These are phyloP conservation scores for Penicillium sp. DNA, from an alignment of 2,329 filamentous ascomycete genomes.

Conservation along the genomic window DNA sequence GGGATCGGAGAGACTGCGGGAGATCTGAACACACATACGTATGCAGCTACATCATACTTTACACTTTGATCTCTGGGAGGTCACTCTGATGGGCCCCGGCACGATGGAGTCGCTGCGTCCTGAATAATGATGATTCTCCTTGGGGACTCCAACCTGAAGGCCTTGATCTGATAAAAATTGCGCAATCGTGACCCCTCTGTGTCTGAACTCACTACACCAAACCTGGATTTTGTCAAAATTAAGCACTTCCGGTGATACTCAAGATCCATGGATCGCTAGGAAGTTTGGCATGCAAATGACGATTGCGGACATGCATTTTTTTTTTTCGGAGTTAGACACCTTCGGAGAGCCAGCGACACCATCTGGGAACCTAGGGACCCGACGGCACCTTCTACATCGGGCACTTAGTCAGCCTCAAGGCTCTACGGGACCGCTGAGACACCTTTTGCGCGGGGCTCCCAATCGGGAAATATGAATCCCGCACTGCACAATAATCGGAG, in stretches of 20 bases:
- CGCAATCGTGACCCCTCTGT: neutral
- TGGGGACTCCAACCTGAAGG: neutral
- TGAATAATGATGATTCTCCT: neutral
- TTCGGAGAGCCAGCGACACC: neutral
- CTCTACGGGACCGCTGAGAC: conserved; percentile 13
- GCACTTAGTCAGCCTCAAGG: neutral
- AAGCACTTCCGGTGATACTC: neutral
- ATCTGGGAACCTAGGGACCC: neutral
- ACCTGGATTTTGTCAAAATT: neutral
- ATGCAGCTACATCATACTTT: neutral
- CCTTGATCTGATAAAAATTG: neutral
- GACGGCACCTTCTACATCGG: neutral
- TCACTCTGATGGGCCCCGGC: neutral
- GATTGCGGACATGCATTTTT: neutral
- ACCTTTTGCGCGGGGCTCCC: conserved; percentile 23
- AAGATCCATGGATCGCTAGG: neutral
- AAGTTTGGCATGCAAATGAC: neutral
- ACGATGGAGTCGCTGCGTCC: neutral
- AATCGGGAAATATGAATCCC: conserved; percentile 29
- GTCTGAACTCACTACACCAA: no score
- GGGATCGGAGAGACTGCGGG: neutral
- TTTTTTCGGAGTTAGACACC: neutral
- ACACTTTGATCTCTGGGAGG: neutral
- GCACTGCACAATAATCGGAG: conserved; percentile 14
- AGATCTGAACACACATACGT: neutral